Percentiles rank a stretch among this genome's conserved stretches.
These are phyloP conservation scores for Dictyostelium intermedium DNA, from an alignment of 78 protist genomes.

Conservation along the genomic window DNA sequence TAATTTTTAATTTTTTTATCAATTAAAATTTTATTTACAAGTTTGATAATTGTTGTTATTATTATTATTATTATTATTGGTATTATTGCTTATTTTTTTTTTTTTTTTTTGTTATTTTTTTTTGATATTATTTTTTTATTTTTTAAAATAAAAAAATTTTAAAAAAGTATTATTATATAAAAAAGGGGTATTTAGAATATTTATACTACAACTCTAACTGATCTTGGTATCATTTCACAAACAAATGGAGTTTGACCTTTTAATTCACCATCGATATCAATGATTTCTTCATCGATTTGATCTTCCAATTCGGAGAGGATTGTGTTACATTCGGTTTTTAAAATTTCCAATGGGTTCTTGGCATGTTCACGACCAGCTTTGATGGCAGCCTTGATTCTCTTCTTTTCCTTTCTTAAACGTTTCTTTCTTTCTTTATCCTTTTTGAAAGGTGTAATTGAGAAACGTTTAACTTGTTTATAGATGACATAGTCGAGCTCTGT, in stretches of 20 bases:
- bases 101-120: not conserved
- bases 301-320: constrained; percentile 68
- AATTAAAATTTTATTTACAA: not conserved
- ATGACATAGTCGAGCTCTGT: constrained; percentile 75
- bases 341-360: constrained; percentile 51
- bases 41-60: not conserved
- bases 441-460: constrained; percentile 77
- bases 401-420: constrained; percentile 55
- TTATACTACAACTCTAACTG: constrained; percentile 52
- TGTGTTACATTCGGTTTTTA: constrained; percentile 76
- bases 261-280: constrained; percentile 82
- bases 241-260: constrained; percentile 77
- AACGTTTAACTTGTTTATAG: constrained; percentile 71
- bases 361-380: constrained; percentile 30
- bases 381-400: constrained; percentile 46
- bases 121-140: not conserved
- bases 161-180: not conserved
- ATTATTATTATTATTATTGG: not conserved
- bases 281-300: constrained; percentile 78
- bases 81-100: not conserved
- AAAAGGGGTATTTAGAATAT: not conserved
- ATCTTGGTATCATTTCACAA: constrained; percentile 74
- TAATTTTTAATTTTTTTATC: too few relatives aligned
- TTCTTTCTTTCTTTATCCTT: constrained; percentile 75
- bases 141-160: not conserved